These are phyloP conservation scores for Scedosporium minutisporum DNA, from an alignment of 2,329 filamentous ascomycete genomes.

Conservation along the genomic window DNA sequence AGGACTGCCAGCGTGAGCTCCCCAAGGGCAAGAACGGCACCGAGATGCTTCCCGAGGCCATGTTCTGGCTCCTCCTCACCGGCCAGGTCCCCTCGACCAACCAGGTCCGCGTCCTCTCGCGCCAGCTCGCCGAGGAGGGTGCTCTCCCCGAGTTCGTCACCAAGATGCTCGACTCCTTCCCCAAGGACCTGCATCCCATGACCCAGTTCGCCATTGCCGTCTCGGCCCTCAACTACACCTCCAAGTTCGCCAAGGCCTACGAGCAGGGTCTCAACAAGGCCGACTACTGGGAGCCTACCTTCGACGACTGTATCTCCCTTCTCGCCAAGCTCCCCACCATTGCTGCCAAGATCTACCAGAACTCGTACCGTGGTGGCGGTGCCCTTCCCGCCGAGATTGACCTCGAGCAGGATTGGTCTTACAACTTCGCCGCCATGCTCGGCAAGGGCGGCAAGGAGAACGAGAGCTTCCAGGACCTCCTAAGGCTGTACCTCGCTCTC, in stretches of 20 bases:
- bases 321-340: conserved; percentile 95
- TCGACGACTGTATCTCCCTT: conserved; percentile 87
- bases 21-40: conserved; percentile 87
- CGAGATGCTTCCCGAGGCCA: conserved; percentile 96
- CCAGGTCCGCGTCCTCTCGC: conserved; percentile 75
- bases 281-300: conserved; percentile 97
- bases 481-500: conserved; percentile 87
- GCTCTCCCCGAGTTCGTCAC: conserved; percentile 73
- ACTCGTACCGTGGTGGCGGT: conserved; percentile 67
- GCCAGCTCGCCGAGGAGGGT: conserved; percentile 79
- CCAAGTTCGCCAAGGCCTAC: conserved; percentile 87
- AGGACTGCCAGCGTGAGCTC: conserved; percentile 88
- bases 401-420: conserved; percentile 85
- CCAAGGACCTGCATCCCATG: conserved; percentile 90
- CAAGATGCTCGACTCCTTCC: conserved; percentile 84
- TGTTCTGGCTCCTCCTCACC: conserved; percentile 98
- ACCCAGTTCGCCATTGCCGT: conserved; percentile 95
- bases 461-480: conserved; percentile 88
- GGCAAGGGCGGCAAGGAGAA: conserved; percentile 83
- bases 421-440: conserved; percentile 96
- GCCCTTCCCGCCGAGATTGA: conserved; percentile 70
- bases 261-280: conserved; percentile 86
- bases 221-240: conserved; percentile 90
- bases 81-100: conserved; percentile 76
- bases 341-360: conserved; percentile 95